These are phyloP conservation scores for Boletus edulis DNA, from an alignment of 768 basidiomycete genomes.

Conservation along the genomic window DNA sequence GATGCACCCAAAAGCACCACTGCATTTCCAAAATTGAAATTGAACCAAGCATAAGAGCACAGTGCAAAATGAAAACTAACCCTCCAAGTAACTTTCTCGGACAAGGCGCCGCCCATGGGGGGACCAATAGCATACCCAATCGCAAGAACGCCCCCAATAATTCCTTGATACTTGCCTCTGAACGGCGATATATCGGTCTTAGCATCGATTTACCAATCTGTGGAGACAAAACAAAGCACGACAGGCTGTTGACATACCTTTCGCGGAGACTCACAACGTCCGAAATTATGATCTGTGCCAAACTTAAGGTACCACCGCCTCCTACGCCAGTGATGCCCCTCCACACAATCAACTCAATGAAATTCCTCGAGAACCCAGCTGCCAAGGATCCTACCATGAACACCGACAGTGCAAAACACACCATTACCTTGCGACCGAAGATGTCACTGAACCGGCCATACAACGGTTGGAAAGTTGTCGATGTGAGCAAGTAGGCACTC, in stretches of 20 bases:
- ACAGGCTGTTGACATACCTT: background rate
- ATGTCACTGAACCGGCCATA: conserved; percentile 1
- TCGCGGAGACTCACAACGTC: background rate
- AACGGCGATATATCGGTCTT: too few relatives aligned
- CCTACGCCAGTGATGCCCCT: background rate
- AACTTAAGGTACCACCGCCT: background rate
- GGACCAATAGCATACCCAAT: background rate
- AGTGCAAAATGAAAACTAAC: background rate
- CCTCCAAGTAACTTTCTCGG: background rate
- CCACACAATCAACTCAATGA: background rate
- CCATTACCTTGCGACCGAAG: background rate
- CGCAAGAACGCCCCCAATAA: background rate
- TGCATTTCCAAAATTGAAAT: background rate
- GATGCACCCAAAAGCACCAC: background rate
- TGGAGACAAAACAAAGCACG: too few relatives aligned
- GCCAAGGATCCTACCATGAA: background rate
- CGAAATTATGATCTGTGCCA: background rate
- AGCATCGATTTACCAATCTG: too few relatives aligned
- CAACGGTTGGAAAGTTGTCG: background rate
- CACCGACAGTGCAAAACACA: background rate
- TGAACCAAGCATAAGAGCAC: background rate
- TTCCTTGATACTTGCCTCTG: background rate
- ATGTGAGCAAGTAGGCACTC: background rate
- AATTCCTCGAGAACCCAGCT: background rate
- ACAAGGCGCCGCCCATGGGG: background rate